Evolutionary conservation across 768 basidiomycete genomes (phyloP).

Genomic region (Calocybe indica): DNA sequence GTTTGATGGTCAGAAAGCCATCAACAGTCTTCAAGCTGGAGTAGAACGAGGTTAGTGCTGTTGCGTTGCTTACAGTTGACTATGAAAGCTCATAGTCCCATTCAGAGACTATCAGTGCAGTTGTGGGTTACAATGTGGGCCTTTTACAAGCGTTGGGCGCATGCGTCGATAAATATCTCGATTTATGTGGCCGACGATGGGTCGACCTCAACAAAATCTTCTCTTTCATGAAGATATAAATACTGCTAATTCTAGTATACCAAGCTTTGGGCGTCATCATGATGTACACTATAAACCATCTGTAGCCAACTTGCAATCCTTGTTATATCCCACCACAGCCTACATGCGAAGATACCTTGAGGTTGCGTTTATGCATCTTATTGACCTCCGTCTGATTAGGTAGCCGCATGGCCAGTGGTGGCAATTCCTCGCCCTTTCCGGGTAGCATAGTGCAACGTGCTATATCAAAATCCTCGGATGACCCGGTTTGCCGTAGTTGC

Average conservation of each 20-base stretch:
- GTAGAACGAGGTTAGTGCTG: conserved; percentile 31
- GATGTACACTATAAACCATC: no score
- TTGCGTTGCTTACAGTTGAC: neutral
- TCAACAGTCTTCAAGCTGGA: conserved; percentile 44
- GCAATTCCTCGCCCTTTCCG: no score
- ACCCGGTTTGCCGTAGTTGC: no score
- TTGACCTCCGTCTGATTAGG: no score
- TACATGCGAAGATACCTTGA: no score
- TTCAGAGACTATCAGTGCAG: conserved; percentile 49
- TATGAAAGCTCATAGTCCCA: neutral
- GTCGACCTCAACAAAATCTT: conserved; percentile 79
- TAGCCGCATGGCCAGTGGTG: no score
- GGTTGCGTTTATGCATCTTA: no score
- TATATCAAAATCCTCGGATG: no score
- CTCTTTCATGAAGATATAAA: conserved; percentile 67
- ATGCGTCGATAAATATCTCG: conserved; percentile 75
- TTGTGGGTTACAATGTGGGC: conserved; percentile 42
- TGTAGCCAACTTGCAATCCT: no score
- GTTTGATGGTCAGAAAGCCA: conserved; percentile 67
- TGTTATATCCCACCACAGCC: no score
- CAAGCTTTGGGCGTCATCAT: no score
- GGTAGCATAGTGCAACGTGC: no score
- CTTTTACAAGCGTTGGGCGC: conserved; percentile 47
- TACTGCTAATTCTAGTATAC: neutral
- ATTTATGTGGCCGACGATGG: conserved; percentile 85